Percentiles rank a stretch among this genome's conserved stretches.
phyloP scores from a whole-genome alignment of 768 basidiomycete genomes.

The Peribolospora kevripleyi region DNA sequence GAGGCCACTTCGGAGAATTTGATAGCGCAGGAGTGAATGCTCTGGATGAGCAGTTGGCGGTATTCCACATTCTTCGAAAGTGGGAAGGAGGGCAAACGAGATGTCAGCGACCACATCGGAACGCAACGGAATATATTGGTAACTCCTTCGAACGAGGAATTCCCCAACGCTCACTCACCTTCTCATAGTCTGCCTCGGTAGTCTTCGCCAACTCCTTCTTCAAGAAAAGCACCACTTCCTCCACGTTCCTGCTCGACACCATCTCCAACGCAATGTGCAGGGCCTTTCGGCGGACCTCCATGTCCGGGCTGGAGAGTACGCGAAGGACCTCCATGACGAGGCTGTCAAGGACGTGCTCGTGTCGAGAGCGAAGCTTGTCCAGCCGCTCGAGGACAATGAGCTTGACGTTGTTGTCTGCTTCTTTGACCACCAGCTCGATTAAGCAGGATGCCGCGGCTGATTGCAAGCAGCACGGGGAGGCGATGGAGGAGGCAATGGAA shows the following conservation, averaged over 20 bases:
- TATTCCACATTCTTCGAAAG: slow-evolving; percentile 58
- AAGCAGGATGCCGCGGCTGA: slow-evolving; percentile 69
- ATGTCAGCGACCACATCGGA: background rate
- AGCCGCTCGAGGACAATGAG: slow-evolving; percentile 85
- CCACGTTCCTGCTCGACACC: slow-evolving; percentile 81
- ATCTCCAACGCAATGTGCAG: slow-evolving; percentile 70
- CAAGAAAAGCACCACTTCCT: slow-evolving; percentile 83
- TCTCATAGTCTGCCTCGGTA: slow-evolving; percentile 61
- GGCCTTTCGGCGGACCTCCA: slow-evolving; percentile 87
- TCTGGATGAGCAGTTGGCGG: slow-evolving; percentile 84
- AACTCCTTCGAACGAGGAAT: background rate
- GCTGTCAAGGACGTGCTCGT: slow-evolving; percentile 60
- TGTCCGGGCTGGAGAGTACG: slow-evolving; percentile 54
- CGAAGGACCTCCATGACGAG: slow-evolving; percentile 91
- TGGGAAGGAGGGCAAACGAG: background rate
- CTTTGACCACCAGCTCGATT: slow-evolving; percentile 71
- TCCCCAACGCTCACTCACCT: slow-evolving; percentile 27
- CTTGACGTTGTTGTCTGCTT: slow-evolving; percentile 98
- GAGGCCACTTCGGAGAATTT: slow-evolving; percentile 87
- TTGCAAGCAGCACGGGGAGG: slow-evolving; percentile 4
- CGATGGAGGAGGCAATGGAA: background rate
- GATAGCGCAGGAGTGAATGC: slow-evolving; percentile 86
- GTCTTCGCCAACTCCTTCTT: slow-evolving; percentile 95
- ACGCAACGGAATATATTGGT: background rate
- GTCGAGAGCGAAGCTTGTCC: slow-evolving; percentile 52